These are phyloP conservation scores for Clonostachys byssicola DNA, from an alignment of 2,329 filamentous ascomycete species.

Conservation along the genomic window DNA sequence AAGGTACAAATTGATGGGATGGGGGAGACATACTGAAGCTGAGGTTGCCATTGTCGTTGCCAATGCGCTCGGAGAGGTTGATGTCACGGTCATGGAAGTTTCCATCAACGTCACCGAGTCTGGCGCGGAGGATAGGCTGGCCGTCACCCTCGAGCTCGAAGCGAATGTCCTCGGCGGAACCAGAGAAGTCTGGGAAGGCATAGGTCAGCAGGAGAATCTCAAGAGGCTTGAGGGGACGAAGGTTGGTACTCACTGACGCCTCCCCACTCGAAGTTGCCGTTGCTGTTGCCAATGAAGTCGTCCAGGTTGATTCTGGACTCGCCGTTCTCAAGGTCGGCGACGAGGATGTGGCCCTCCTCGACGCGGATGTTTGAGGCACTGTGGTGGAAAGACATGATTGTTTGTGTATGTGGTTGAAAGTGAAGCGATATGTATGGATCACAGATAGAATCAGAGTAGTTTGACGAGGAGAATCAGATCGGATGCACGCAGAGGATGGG, in stretches of 20 bases:
- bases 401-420: too few relatives aligned
- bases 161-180: slow-evolving; percentile 37
- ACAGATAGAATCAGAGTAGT: too few relatives aligned
- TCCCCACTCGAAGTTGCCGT: slow-evolving; percentile 43
- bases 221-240: too few relatives aligned
- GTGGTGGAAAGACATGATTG: slow-evolving; percentile 34
- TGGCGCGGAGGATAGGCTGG: slow-evolving; percentile 46
- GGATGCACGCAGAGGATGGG: too few relatives aligned
- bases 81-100: slow-evolving; percentile 35
- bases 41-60: slow-evolving; percentile 46
- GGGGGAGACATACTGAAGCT: slow-evolving; percentile 18
- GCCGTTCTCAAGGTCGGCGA: slow-evolving; percentile 28
- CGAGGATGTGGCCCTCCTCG: slow-evolving; percentile 45
- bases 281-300: slow-evolving; percentile 42
- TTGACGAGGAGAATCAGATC: too few relatives aligned
- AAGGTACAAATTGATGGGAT: too few relatives aligned
- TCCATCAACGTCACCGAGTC: slow-evolving; percentile 35
- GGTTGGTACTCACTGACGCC: slow-evolving; percentile 14
- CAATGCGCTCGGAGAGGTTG: slow-evolving; percentile 51
- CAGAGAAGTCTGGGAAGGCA: slow-evolving; percentile 30
- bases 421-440: too few relatives aligned
- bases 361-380: slow-evolving; percentile 39
- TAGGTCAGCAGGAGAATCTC: too few relatives aligned
- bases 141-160: slow-evolving; percentile 47
- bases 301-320: slow-evolving; percentile 46